Base-by-base conservation (phyloP, 306 rosid genomes). In the Dryas octopetala region DNA sequence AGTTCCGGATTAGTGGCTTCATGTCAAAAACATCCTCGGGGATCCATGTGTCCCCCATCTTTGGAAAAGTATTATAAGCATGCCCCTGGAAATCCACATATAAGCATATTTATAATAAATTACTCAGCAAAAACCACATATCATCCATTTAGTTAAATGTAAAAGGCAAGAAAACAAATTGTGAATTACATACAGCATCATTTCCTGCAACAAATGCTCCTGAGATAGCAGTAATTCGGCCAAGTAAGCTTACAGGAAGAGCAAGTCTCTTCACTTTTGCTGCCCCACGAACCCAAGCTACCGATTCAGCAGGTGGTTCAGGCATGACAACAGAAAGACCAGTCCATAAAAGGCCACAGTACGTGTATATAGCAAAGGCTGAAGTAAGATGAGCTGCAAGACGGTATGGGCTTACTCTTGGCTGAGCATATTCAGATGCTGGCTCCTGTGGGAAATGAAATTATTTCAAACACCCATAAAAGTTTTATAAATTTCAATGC, bases 361-460 rank as follows among this genome's bases (percentile, higher is more conserved):
- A n/a, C n/a, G n/a, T n/a, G 79, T 90, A 94, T 71, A 94, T 94
- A 66, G 88, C 86, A 80, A 91, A 90, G 71, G 98, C 97, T n/a
- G 98, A 94, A 45, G 97, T 91, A 66, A 94, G 97, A 86, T 94
- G 96, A 74, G 97, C 88, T n/a, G 97, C 97, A 74, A 94, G 97
- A 61, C 98, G 94, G 80, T 91, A 94, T 19, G 97, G 97, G 86
- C 97, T 94, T 62, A 94, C 97, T n/a, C 98, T 88, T 62, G 98
- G 97, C 84, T 90, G 96, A 64, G 86, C 82, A 86, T 87, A 90
- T 75, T 86, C 98, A 61, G 98, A 83, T 66, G n/a, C n/a, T n/a
- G n/a, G n/a, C n/a, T n/a, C n/a, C n/a, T n/a, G n/a, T n/a, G n/a
- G n/a, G n/a, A n/a, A n/a, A n/a, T n/a, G n/a, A n/a, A n/a, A 46